phyloP scores from a whole-genome alignment of 176 grass and related monocot species.

The bread wheat (Triticum aestivum) region IWGSC_CS_RefSeq_v2.1 NC_057798.1:86007347-86007846 shows the following conservation, averaged over 20 bases:
- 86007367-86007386: not conserved
- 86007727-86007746: no score
- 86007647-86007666: not conserved
- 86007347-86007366: not conserved
- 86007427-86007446: not conserved
- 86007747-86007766: no score
- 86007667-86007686: not conserved
- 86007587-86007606: not conserved
- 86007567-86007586: not conserved
- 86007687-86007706: conserved; percentile 3
- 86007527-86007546: no score
- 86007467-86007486: not conserved
- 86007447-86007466: not conserved
- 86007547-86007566: not conserved
- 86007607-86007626: conserved; percentile 18
- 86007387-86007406: not conserved
- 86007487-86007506: no score
- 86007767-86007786: no score
- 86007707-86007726: not conserved
- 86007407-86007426: not conserved
- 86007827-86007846: no score
- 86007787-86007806: no score
- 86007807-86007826: no score
- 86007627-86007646: not conserved
- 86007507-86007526: no score